Evolutionary conservation across 1,139 yeast species (phyloP).

Genomic region (Chernovozyma sophiae-reginae): DNA sequence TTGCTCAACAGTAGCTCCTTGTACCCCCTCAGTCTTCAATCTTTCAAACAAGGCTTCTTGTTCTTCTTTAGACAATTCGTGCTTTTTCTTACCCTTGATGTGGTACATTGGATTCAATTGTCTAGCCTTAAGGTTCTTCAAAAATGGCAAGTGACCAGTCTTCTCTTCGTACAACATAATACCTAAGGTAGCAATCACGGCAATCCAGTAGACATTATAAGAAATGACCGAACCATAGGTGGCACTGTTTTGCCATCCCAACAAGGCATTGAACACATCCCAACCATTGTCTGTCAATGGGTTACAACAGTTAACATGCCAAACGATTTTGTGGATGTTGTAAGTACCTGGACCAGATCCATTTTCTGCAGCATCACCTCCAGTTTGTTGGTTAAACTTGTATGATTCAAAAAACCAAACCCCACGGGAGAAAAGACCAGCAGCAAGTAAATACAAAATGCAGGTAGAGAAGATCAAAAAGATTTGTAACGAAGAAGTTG

Average conservation of each 20-base stretch:
- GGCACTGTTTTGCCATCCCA: constrained; percentile 92
- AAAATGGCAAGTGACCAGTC: constrained; percentile 35
- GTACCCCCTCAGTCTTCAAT: neutral
- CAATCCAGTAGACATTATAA: constrained; percentile 80
- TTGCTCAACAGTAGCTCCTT: neutral
- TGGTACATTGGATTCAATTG: constrained; percentile 70
- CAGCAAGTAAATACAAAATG: constrained; percentile 77
- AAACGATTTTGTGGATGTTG: constrained; percentile 68
- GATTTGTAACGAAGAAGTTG: constrained; percentile 70
- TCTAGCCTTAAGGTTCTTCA: constrained; percentile 47
- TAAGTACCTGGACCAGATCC: constrained; percentile 95
- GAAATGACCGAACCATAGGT: constrained; percentile 83
- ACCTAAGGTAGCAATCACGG: constrained; percentile 48
- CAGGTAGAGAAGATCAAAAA: constrained; percentile 79
- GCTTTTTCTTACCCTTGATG: constrained; percentile 62
- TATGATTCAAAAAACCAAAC: constrained; percentile 80
- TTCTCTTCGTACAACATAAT: constrained; percentile 72
- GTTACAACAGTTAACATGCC: constrained; percentile 95
- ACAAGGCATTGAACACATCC: constrained; percentile 84
- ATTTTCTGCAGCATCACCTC: constrained; percentile 85
- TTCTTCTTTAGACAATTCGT: constrained; percentile 51
- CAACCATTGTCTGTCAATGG: constrained; percentile 86
- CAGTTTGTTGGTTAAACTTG: constrained; percentile 57
- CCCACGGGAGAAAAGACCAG: constrained; percentile 87
- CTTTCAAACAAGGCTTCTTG: constrained; percentile 48